Conservation (phyloP, 2,329 filamentous ascomycete species). For the Talaromyces amestolkiae region DNA sequence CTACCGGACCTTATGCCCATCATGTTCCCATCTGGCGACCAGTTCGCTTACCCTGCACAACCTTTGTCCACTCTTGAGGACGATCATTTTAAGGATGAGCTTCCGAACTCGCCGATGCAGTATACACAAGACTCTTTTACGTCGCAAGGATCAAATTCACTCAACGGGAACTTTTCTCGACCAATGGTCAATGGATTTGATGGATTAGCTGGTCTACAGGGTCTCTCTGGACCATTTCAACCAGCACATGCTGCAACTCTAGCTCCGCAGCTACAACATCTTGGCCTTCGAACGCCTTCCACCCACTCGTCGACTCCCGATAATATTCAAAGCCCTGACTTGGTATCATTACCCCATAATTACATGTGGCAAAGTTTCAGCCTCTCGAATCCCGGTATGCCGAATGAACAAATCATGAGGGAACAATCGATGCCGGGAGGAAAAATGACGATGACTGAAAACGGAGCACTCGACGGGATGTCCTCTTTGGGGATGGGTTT, state of each 20-base stretch:
- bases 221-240: conserved; percentile 25
- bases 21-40: conserved; percentile 52
- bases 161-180: conserved; percentile 6
- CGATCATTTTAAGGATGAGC: conserved; percentile 39
- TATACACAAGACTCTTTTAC: conserved; percentile 27
- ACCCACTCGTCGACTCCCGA: conserved; percentile 36
- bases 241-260: conserved; percentile 19
- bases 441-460: conserved; percentile 25
- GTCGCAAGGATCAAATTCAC: conserved; percentile 21
- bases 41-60: conserved; percentile 51
- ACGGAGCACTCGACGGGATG: conserved; percentile 29
- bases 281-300: conserved; percentile 27
- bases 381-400: conserved; percentile 25
- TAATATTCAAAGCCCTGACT: conserved; percentile 38
- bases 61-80: conserved; percentile 49
- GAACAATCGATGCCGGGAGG: conserved; percentile 26
- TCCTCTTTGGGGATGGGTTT: conserved; percentile 24
- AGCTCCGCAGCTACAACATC: conserved; percentile 31
- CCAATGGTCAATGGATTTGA: conserved; percentile 24
- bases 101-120: conserved; percentile 21
- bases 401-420: conserved; percentile 23
- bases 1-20: conserved; percentile 50
- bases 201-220: conserved; percentile 27
- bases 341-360: conserved; percentile 43
- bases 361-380: conserved; percentile 44